These are phyloP conservation scores for Kodamaea kakaduensis DNA, from an alignment of 805 yeast genomes.

Conservation along the genomic window DNA sequence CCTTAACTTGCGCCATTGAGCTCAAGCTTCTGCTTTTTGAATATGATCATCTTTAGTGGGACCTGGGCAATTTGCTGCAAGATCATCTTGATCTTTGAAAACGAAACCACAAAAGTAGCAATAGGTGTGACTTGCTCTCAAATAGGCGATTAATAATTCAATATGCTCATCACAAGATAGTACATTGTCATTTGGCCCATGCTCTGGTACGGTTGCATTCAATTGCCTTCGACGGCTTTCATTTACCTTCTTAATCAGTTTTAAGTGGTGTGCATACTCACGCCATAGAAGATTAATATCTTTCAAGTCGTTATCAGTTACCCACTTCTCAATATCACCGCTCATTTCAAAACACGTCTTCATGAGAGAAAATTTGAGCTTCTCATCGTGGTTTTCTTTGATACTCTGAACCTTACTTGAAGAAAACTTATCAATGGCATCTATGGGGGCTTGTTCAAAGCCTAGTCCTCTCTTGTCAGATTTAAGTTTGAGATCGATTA, in stretches of 20 bases:
- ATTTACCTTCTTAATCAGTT: constrained; percentile 7
- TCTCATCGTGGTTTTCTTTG: constrained; percentile 13
- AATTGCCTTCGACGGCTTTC: too few species aligned
- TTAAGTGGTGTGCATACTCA: constrained; percentile 16
- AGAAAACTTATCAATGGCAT: neutral
- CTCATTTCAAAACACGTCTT: constrained; percentile 40
- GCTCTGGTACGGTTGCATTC: too few species aligned
- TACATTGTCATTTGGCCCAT: too few species aligned
- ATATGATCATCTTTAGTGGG: constrained; percentile 39
- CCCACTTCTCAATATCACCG: constrained; percentile 30
- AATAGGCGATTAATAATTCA: constrained; percentile 30
- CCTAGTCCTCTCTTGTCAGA: constrained; percentile 22
- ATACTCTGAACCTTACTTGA: constrained; percentile 2
- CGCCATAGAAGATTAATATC: constrained; percentile 41
- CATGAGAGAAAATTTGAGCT: constrained; percentile 25
- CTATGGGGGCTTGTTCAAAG: constrained; percentile 8
- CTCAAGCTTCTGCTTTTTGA: neutral
- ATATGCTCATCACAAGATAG: constrained; percentile 24
- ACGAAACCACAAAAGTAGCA: constrained; percentile 50
- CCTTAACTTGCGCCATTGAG: too few species aligned
- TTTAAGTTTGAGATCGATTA: constrained; percentile 16
- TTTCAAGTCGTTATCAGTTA: constrained; percentile 23
- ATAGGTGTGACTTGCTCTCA: constrained; percentile 38
- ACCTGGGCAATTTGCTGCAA: constrained; percentile 49
- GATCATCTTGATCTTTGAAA: constrained; percentile 34